Evolutionary conservation across 805 yeast species (phyloP), one percentile per base, ranked within the genome.

Genomic region (Schwanniomyces yamadae): DNA sequence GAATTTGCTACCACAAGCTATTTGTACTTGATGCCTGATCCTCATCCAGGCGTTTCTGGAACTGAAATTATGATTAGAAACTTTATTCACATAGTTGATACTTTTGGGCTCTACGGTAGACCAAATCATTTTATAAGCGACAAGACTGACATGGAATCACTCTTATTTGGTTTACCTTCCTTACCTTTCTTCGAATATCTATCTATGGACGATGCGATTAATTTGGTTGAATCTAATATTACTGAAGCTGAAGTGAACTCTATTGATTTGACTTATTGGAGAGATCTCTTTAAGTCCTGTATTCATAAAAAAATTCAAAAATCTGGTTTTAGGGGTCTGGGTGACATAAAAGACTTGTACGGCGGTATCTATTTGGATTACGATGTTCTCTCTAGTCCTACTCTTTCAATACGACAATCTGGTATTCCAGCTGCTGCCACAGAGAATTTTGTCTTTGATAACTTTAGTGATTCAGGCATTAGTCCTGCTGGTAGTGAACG

Each of bases 91-190:
- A 66, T 83, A 13, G 73, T 81, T 65, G 86, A 84, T 54, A 69
- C 82, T 3, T 84, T 83, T 60, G 75, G 72, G 50, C 56, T 84
- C 31, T 84, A 84, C 50, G 95, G 95, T 6, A 69, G 93, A 46
- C 93, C 95, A 1, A 64, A 71, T 36, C 78, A 83, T 40, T 71
- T 87, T 47, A 80, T 75, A 49, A 86, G 93, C 14, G 85, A 84
- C 57, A 87, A 85, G 57, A 53, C 67, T 1, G 84, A 87, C 46
- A 55, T 72, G 29, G 61, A 73, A 22, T 82, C 91, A 11, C 63
- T 87, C 52, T 68, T 87, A 22, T 84, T 82, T 63, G 91, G 82
- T 0, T 66, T 84, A 41, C 95, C 95, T 4, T 76, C 80, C 15
- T 67, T 85, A 49, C 95, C 95, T 3, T 78, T 73, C 40, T 77